Base-by-base conservation (phyloP, 208 protist genomes). In the Leishmania tarentolae region DNA sequence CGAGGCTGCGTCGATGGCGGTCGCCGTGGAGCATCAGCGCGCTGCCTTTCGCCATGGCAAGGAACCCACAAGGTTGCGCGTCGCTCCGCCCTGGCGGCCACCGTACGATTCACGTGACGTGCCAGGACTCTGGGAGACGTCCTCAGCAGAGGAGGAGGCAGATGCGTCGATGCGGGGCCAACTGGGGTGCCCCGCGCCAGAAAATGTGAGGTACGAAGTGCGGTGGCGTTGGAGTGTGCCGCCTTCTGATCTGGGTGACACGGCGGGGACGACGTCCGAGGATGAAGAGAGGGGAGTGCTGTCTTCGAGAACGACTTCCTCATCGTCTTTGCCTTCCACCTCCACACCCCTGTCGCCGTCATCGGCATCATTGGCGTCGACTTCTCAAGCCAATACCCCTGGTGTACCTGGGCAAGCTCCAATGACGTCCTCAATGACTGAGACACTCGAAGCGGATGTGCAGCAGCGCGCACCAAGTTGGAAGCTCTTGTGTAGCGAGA, bases 211-310 rank as follows among this genome's bases (percentile, higher is more conserved):
- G 13, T 78, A 76, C 44, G 88, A 87, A 66, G 61, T 69, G 78
- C 88, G 88, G 21, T 91, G 88, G 88, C 88, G 88, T 4, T 89
- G 85, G 88, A 91, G 88, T 80, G 81, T 78, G 37, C 88, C 88
- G 42, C 85, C 88, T 28, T 88, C 82, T 1, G 81, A 78, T 40
- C 17, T 28, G 52, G 37, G 40, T 56, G 73, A 65, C 52, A 56
- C 73, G 52, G 1, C 56, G 4, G 40, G 24, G 73, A 47, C 52
- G 47, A 19, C 73, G 15, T 77, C 73, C 40, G 40, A 37, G 35
- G 66, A 71, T 11, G 61, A 81, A 66, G 68, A 87, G 47, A 63
- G 53, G 19, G 76, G 71, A 15, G 53, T 46, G 47, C 28, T 37
- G 40, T 47, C 31, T 35, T 71, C 66, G 53, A 52, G 57, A 47